Percentiles rank a stretch among this genome's conserved stretches.
These are phyloP conservation scores for Dissophora ornata DNA, from an alignment of 192 early-diverging fungal genomes.

Conservation along the genomic window DNA sequence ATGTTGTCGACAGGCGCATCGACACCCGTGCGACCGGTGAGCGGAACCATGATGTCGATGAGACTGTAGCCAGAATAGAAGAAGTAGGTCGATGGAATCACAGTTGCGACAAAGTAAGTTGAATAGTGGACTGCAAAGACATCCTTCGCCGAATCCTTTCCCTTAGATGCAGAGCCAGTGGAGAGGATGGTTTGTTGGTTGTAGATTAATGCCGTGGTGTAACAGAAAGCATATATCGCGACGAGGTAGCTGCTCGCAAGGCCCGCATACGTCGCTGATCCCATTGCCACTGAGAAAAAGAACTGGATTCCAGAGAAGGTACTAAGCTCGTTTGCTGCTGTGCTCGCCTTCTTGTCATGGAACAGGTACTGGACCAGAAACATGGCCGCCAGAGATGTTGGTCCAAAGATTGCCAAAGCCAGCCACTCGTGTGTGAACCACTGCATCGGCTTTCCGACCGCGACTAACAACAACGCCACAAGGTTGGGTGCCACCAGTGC, in stretches of 20 bases:
- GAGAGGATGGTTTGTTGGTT: constrained; percentile 22
- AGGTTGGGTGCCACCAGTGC: constrained; percentile 32
- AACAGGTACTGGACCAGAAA: constrained; percentile 53
- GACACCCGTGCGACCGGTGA: constrained; percentile 71
- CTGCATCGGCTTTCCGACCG: constrained; percentile 56
- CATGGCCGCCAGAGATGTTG: constrained; percentile 55
- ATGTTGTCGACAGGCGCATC: constrained; percentile 71
- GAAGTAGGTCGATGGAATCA: constrained; percentile 45
- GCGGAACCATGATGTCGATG: constrained; percentile 69
- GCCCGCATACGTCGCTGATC: constrained; percentile 38
- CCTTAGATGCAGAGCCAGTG: no score
- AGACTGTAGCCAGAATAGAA: constrained; percentile 43
- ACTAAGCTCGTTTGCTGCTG: neutral
- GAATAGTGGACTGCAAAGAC: constrained; percentile 18
- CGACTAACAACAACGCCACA: neutral
- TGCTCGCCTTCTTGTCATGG: constrained; percentile 6
- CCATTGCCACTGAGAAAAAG: constrained; percentile 21
- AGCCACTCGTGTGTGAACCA: constrained; percentile 72
- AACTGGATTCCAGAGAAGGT: constrained; percentile 18
- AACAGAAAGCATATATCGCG: constrained; percentile 41
- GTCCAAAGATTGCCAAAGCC: constrained; percentile 60
- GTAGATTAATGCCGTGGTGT: constrained; percentile 24
- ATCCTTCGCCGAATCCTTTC: no score
- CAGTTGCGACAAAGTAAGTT: constrained; percentile 42
- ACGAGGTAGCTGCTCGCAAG: constrained; percentile 57